Conservation (phyloP, 2,329 filamentous ascomycete genomes). For the Trichoderma asperellum region DNA sequence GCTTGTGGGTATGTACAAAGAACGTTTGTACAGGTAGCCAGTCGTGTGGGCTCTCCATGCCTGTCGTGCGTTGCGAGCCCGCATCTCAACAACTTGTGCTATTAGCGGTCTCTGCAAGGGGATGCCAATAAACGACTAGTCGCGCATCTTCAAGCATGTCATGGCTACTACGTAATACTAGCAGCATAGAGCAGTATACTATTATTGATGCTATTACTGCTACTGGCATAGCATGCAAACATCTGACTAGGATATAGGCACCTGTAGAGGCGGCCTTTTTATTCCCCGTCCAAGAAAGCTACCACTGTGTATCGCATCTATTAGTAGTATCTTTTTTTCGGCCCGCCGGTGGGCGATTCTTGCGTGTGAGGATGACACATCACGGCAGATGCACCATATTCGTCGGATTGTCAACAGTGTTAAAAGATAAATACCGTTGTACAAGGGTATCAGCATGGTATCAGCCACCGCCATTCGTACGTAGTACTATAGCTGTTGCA, state of each 20-base stretch:
- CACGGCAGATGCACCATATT: conserved; percentile 19
- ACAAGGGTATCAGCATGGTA: not conserved
- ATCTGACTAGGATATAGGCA: not conserved
- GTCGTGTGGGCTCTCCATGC: not conserved
- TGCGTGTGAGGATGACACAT: conserved; percentile 3
- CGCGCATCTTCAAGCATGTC: conserved; percentile 2
- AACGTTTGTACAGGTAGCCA: not conserved
- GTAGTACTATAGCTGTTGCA: not conserved
- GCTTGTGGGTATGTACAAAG: not conserved
- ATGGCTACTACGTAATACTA: not conserved
- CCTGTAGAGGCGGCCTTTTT: not conserved
- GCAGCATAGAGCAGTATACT: not conserved
- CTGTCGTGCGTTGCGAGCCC: conserved; percentile 1
- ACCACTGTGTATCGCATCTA: not conserved
- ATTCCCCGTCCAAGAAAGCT: not conserved
- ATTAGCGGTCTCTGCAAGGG: not conserved
- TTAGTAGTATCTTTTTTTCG: not conserved
- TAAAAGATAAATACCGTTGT: not conserved
- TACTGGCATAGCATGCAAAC: not conserved
- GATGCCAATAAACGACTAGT: not conserved
- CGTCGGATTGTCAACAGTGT: not conserved
- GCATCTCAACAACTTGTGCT: conserved; percentile 3
- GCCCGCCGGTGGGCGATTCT: conserved; percentile 5
- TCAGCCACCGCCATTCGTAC: conserved; percentile 18
- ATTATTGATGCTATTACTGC: too few species aligned